A percentile compares a stretch with the other conserved stretches of the same genome.
These are phyloP conservation scores for Penicillium sp. DNA, from an alignment of 2,329 filamentous ascomycete species.

Conservation along the genomic window DNA sequence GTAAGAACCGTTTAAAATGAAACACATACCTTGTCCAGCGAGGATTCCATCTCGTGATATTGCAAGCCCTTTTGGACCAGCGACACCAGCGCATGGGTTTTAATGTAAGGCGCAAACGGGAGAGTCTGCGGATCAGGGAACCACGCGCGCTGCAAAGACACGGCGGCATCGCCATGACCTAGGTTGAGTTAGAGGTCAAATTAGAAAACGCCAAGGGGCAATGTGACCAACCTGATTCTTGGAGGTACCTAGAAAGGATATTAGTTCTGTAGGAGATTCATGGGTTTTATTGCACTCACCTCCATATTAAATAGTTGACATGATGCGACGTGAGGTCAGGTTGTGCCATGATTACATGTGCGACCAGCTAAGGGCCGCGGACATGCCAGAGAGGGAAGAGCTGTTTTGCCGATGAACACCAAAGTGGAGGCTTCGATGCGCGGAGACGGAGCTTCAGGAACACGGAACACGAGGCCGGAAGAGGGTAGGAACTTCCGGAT, in stretches of 20 bases:
- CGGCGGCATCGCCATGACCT: constrained; percentile 59
- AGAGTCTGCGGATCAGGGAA: constrained; percentile 60
- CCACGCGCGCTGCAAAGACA: constrained; percentile 62
- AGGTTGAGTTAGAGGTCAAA: constrained; percentile 20
- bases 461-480: constrained; percentile 11
- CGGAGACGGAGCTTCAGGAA: constrained; percentile 7
- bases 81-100: constrained; percentile 58
- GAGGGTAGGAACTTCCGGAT: neutral
- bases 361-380: constrained; percentile 28
- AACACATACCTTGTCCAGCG: constrained; percentile 48
- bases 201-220: constrained; percentile 1
- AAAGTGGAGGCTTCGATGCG: constrained; percentile 17
- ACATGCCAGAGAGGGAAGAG: constrained; percentile 33
- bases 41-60: constrained; percentile 51
- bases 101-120: constrained; percentile 60
- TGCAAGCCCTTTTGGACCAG: constrained; percentile 64
- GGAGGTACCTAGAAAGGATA: constrained; percentile 45
- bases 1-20: neutral
- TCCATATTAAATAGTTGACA: constrained; percentile 68
- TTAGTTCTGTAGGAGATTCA: constrained; percentile 18
- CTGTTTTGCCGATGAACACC: constrained; percentile 30
- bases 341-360: constrained; percentile 46
- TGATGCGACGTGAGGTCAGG: constrained; percentile 53
- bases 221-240: constrained; percentile 52
- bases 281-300: constrained; percentile 45